Conservation (phyloP, 805 yeast species). For the Metschnikowia baotianmanensis region DNA sequence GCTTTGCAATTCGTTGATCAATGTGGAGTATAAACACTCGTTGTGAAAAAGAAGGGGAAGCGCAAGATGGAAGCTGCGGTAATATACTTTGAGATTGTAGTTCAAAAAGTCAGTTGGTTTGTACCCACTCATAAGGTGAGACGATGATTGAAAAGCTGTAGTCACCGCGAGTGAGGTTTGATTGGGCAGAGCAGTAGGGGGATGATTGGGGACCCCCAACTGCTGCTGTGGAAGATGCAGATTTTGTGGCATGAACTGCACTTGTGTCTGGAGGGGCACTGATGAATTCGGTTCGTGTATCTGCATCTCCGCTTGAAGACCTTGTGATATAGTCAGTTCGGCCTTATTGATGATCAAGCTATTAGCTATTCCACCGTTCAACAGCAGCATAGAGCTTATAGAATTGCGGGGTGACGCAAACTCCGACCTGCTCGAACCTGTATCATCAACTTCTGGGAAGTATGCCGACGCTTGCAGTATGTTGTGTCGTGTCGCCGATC, state of each 20-base stretch:
- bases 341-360: constrained; percentile 4
- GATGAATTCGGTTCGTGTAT: background rate
- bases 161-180: background rate
- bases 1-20: constrained; percentile 13
- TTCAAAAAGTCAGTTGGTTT: background rate
- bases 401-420: constrained; percentile 18
- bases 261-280: too few species aligned
- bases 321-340: background rate
- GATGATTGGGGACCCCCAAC: too few species aligned
- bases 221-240: too few species aligned
- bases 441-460: constrained; percentile 21
- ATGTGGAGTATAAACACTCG: constrained; percentile 19
- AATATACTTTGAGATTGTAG: constrained; percentile 31
- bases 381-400: constrained; percentile 18
- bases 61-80: constrained; percentile 39
- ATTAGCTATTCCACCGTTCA: constrained; percentile 18
- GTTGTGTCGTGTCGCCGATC: constrained; percentile 24
- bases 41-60: constrained; percentile 47
- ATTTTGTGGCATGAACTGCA: too few species aligned
- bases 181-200: background rate
- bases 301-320: background rate
- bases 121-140: background rate
- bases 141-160: background rate
- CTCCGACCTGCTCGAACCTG: constrained; percentile 9
- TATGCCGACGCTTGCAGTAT: constrained; percentile 18